Evolutionary conservation across 2,329 filamentous ascomycete species (phyloP), one percentile per base, ranked within the genome.

Genomic region (Fusarium domesticum): DNA sequence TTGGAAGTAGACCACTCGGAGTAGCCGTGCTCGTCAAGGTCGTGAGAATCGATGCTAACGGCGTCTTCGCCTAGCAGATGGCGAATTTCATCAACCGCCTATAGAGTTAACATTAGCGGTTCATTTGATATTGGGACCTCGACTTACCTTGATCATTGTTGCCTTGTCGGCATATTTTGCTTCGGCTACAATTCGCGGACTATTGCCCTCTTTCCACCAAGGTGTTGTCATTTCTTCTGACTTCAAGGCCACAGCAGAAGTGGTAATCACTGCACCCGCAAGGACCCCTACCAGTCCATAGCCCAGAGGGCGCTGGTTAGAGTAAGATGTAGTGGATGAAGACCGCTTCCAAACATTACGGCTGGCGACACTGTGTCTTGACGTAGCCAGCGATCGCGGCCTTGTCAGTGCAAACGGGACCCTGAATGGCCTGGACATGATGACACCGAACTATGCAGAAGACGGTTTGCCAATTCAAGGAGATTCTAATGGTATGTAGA

Each of bases 1-100:
- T 88, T 87, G 55, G 83, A 77, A 1, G 80, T 80, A 0, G 82
- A 85, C 83, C 83, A 87, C 59, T 87, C 84, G 0, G 83, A 87
- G 62, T 80, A 82, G 12, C 84, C 83, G 58, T 88, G 84, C 35
- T 71, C 66, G 16, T 80, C 75, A 2, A 87, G 67, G 35, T 83
- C 81, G 33, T 84, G 81, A 34, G 78, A 70, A 56, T 88, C 83
- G 11, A 78, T 80, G 56, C 74, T 83, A 37, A 88, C 77, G 2
- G 74, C 64, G 40, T 84, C 81, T 4, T 28, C 23, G 7, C 23
- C 23, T 10, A 28, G 7, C 14, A 33, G n/a, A 4, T 33, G 31
- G 3, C 31, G 31, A 15, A 33, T 33, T 17, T 33, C 31, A 8
- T 33, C n/a, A 3, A 33, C 31, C 12, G 31, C 31, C 31, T 33